Evolutionary conservation across 768 basidiomycete species (phyloP).

Genomic region (Podaxis sp.): DNA sequence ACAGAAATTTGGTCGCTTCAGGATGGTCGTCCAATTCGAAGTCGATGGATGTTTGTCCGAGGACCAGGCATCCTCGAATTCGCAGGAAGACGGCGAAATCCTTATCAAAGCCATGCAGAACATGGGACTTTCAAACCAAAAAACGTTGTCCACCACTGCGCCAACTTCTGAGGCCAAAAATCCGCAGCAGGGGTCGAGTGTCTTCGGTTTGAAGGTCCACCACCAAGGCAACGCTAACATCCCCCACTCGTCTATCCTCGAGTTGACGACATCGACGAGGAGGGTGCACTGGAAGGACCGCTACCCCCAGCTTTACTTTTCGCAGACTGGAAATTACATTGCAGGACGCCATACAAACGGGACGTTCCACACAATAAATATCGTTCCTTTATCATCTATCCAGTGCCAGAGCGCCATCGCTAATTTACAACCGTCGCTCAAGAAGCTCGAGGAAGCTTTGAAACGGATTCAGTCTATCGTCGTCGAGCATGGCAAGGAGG

Average conservation of each 20-base stretch:
- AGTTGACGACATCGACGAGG: constrained; percentile 40
- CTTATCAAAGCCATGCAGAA: constrained; percentile 28
- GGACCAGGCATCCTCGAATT: constrained; percentile 18
- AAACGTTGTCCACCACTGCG: background rate
- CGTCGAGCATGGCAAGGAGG: constrained; percentile 46
- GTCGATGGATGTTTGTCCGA: constrained; percentile 23
- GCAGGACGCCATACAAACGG: constrained; percentile 55
- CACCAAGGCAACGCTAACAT: constrained; percentile 26
- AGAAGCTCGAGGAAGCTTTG: constrained; percentile 34
- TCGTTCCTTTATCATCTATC: constrained; percentile 35
- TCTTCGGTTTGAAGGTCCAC: constrained; percentile 18
- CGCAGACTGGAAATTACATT: constrained; percentile 59
- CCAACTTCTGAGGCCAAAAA: background rate
- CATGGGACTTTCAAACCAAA: constrained; percentile 22
- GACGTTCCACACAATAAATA: constrained; percentile 43
- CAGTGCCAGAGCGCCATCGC: constrained; percentile 28
- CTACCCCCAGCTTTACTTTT: constrained; percentile 66
- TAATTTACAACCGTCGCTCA: constrained; percentile 28
- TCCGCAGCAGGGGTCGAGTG: background rate
- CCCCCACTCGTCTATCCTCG: constrained; percentile 37
- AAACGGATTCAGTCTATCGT: constrained; percentile 43
- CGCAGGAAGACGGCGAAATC: constrained; percentile 27
- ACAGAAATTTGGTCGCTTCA: constrained; percentile 49
- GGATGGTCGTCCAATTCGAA: constrained; percentile 24
- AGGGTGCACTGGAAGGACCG: constrained; percentile 30